Percentiles rank a stretch among this genome's conserved stretches.
Conservation (phyloP, 108 stramenopile species). For the Nannochloropsis oceanica region DNA sequence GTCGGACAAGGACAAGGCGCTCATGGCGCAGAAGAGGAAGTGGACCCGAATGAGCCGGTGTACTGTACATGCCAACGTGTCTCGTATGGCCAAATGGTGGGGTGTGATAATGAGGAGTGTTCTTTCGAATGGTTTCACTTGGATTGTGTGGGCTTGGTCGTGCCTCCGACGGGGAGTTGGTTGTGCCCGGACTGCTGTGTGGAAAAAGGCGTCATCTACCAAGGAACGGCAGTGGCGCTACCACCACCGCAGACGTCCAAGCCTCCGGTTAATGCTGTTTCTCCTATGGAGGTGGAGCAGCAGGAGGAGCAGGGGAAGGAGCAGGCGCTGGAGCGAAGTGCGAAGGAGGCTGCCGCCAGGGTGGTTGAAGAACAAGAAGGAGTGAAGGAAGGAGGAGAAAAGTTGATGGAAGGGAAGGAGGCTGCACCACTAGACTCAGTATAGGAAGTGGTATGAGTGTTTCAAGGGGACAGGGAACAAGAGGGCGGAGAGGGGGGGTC, state of each 20-base stretch:
- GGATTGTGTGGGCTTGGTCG: slow-evolving; percentile 9
- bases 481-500: too few species aligned
- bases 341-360: not conserved
- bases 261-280: too few species aligned
- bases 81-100: slow-evolving; percentile 13
- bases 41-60: slow-evolving; percentile 6
- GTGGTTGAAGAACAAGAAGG: not conserved
- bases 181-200: not conserved
- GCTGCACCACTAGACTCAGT: not conserved
- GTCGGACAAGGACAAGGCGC: not conserved
- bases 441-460: not conserved
- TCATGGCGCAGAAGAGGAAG: not conserved
- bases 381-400: not conserved
- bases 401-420: not conserved
- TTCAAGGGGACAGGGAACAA: too few species aligned
- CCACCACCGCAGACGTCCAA: not conserved
- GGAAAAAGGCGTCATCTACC: not conserved
- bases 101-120: slow-evolving; percentile 10
- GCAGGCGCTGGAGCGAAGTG: not conserved
- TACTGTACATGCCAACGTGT: slow-evolving; percentile 7
- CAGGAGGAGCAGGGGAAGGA: not conserved
- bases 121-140: slow-evolving; percentile 17
- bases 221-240: not conserved
- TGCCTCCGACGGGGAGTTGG: not conserved
- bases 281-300: not conserved